Evolutionary conservation across 1,284 basidiomycete species (phyloP), one percentile per base, ranked within the genome.

Genomic region (Caloboletus inedulis): DNA sequence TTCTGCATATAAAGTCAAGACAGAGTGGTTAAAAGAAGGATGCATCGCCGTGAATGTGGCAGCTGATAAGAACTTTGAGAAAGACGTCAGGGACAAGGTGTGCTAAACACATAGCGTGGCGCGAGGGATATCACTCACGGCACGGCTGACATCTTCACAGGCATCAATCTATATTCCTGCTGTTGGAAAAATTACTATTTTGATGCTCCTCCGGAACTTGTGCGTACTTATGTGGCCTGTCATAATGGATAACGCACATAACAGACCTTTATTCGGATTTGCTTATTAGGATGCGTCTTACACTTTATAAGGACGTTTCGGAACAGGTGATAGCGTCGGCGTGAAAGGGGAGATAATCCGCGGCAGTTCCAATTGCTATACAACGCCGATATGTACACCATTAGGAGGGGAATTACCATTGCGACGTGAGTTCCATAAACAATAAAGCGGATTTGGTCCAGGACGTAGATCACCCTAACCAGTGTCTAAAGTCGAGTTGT

Each of bases 31-130:
- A 61, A 96, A 96, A 74, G 91, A 94, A 60, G 96, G 95, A 3
- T 95, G 94, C 59, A 75, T 96, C 1, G 95, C 93, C 62, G 75
- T 98, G 56, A 98, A 98, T 67, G 91, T 99, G 43, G 89, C 93
- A 25, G 87, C 90, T 4, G 94, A 97, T 65, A 98, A 96, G 77
- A 99, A 99, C 72, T 99, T 98, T 67, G 93, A 97, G 68, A 84
- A 84, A 56, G 89, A 97, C 66, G 89, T 98, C 18, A 80, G 93
- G 58, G 92, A 95, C 44, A 91, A 94, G 77, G 93, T 91, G 59
- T 57, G 77, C 61, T 40, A 45, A n/a, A 35, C 30, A 39, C 36
- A 3, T 14, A 6, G 14, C 10, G 1, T 25, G 35, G 10, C 19
- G 1, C 39, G 5, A 9, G 33, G 35, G 16, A 27, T 37, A n/a